Evolutionary conservation across 2,329 filamentous ascomycete species (phyloP).

Genomic region (Fusarium devonianum): DNA sequence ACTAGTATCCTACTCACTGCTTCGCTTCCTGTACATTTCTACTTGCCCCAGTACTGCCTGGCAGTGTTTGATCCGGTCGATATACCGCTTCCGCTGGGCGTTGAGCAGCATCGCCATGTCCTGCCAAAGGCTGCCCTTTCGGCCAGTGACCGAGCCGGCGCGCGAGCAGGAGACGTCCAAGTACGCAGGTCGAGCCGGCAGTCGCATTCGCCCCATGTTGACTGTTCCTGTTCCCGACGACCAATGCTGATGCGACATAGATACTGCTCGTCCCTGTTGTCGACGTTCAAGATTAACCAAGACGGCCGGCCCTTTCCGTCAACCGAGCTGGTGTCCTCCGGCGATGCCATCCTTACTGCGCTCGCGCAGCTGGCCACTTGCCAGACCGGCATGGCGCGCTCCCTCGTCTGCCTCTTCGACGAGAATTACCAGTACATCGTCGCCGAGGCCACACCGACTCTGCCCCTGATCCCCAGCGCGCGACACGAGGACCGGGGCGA

Average conservation of each 20-base stretch:
- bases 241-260: no score
- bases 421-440: conserved; percentile 56
- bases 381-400: conserved; percentile 51
- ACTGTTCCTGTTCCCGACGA: not conserved
- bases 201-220: not conserved
- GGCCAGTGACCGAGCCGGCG: conserved; percentile 36
- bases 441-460: conserved; percentile 57
- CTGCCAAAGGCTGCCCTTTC: no score
- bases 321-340: conserved; percentile 38
- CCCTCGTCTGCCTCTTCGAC: conserved; percentile 61
- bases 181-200: conserved; percentile 18
- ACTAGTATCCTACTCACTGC: no score
- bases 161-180: conserved; percentile 46
- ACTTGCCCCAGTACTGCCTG: no score
- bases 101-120: no score
- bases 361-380: conserved; percentile 58
- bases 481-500: conserved; percentile 10
- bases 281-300: conserved; percentile 35
- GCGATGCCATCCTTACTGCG: conserved; percentile 53
- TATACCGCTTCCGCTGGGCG: no score
- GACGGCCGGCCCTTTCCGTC: conserved; percentile 32
- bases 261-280: conserved; percentile 19
- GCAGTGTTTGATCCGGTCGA: no score
- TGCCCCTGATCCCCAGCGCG: conserved; percentile 44
- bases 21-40: no score